Conservation (phyloP, 106 monocot species). For the Acorus calamus region DNA sequence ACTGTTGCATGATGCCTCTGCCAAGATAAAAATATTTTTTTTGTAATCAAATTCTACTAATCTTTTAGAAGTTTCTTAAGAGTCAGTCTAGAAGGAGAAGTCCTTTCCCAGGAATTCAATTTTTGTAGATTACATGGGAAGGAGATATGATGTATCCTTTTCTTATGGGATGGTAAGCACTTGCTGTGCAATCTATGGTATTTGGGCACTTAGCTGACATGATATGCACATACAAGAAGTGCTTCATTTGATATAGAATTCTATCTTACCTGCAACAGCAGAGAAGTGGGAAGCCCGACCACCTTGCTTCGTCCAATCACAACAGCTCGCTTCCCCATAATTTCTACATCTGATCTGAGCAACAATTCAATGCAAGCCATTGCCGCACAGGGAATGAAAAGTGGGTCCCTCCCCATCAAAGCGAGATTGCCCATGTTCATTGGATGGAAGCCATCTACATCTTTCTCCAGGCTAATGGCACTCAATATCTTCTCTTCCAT, state of each 20-base stretch:
- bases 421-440: slow-evolving; percentile 94
- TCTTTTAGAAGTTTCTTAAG: too few relatives aligned
- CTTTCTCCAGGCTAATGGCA: slow-evolving; percentile 73
- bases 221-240: too few relatives aligned
- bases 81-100: too few relatives aligned
- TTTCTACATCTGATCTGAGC: slow-evolving; percentile 42
- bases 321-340: slow-evolving; percentile 62
- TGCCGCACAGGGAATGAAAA: slow-evolving; percentile 89
- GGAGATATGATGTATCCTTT: too few relatives aligned
- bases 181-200: too few relatives aligned
- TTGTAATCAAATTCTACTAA: too few relatives aligned
- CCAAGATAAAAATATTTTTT: neutral
- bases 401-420: slow-evolving; percentile 54
- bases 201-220: too few relatives aligned
- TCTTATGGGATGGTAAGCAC: too few relatives aligned
- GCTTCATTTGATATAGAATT: neutral
- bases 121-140: too few relatives aligned
- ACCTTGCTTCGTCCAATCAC: slow-evolving; percentile 86
- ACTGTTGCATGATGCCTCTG: slow-evolving; percentile 98
- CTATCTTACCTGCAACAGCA: slow-evolving; percentile 71
- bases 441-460: slow-evolving; percentile 97
- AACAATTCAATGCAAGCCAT: slow-evolving; percentile 81
- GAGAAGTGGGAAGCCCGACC: slow-evolving; percentile 76
- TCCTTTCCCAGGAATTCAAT: too few relatives aligned
- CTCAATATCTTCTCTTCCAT: slow-evolving; percentile 71